These are phyloP conservation scores for Elaphomyces granulatus DNA, from an alignment of 495 filamentous ascomycete species.

Conservation along the genomic window DNA sequence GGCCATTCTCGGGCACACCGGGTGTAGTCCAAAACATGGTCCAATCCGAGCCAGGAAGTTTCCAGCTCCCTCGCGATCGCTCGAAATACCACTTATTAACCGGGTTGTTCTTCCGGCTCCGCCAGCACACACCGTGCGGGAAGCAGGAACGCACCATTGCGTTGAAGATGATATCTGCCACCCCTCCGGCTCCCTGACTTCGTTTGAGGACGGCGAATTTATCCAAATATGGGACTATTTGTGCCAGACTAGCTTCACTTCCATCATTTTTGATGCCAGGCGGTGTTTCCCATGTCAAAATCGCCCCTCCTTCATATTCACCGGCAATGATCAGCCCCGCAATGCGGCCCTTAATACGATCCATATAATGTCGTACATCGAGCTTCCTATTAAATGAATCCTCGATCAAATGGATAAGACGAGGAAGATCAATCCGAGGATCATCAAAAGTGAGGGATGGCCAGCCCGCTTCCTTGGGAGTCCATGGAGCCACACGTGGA, in stretches of 20 bases:
- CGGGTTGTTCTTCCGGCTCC: slow-evolving; percentile 65
- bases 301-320: slow-evolving; percentile 89
- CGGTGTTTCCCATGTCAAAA: slow-evolving; percentile 88
- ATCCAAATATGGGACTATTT: slow-evolving; percentile 84
- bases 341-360: slow-evolving; percentile 57
- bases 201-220: slow-evolving; percentile 91
- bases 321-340: slow-evolving; percentile 91
- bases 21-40: slow-evolving; percentile 97
- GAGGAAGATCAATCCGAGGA: slow-evolving; percentile 64
- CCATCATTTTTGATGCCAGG: slow-evolving; percentile 39
- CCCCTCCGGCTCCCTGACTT: slow-evolving; percentile 79
- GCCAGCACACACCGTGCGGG: slow-evolving; percentile 66
- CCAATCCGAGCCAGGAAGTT: slow-evolving; percentile 66
- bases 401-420: slow-evolving; percentile 77
- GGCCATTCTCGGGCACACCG: slow-evolving; percentile 34
- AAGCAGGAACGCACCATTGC: slow-evolving; percentile 85
- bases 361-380: slow-evolving; percentile 67
- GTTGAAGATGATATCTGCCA: slow-evolving; percentile 91
- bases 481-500: slow-evolving; percentile 48
- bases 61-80: slow-evolving; percentile 65
- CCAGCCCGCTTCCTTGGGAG: slow-evolving; percentile 37
- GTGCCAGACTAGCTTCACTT: slow-evolving; percentile 32
- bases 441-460: slow-evolving; percentile 52
- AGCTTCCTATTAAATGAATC: slow-evolving; percentile 84
- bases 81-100: slow-evolving; percentile 97